These are phyloP conservation scores for Aspergillus coremiiformis DNA, from an alignment of 495 filamentous ascomycete species.

Conservation along the genomic window DNA sequence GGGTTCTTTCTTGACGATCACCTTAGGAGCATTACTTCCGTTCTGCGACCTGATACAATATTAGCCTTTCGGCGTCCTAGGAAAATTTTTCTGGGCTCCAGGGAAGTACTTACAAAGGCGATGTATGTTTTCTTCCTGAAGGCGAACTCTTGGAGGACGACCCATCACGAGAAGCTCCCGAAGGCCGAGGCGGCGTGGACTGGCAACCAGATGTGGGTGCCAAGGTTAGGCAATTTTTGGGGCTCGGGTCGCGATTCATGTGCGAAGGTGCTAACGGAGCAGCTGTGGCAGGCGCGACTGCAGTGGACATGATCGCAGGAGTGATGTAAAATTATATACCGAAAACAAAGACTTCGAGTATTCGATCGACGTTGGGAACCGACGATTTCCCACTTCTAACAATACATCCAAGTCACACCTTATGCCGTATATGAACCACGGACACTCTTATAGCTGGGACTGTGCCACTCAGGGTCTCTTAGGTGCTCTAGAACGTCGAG, in stretches of 20 bases:
- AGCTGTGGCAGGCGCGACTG: conserved; percentile 42
- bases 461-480: conserved; percentile 5
- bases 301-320: conserved; percentile 42
- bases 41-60: conserved; percentile 26
- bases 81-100: neutral
- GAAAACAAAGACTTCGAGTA: neutral
- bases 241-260: conserved; percentile 41
- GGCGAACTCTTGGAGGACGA: conserved; percentile 35
- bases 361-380: neutral
- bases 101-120: conserved; percentile 45
- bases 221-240: conserved; percentile 40
- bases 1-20: conserved; percentile 94
- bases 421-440: conserved; percentile 9
- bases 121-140: conserved; percentile 46
- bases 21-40: conserved; percentile 55
- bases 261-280: conserved; percentile 42
- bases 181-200: conserved; percentile 32
- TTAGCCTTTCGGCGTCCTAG: neutral
- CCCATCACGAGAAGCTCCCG: conserved; percentile 33
- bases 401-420: neutral
- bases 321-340: neutral
- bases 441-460: neutral
- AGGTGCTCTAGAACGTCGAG: neutral
- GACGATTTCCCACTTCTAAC: neutral
- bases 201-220: conserved; percentile 28